Evolutionary conservation across 1,139 yeast genomes (phyloP), one percentile per base, ranked within the genome.

Genomic region (Candida tropicalis): DNA sequence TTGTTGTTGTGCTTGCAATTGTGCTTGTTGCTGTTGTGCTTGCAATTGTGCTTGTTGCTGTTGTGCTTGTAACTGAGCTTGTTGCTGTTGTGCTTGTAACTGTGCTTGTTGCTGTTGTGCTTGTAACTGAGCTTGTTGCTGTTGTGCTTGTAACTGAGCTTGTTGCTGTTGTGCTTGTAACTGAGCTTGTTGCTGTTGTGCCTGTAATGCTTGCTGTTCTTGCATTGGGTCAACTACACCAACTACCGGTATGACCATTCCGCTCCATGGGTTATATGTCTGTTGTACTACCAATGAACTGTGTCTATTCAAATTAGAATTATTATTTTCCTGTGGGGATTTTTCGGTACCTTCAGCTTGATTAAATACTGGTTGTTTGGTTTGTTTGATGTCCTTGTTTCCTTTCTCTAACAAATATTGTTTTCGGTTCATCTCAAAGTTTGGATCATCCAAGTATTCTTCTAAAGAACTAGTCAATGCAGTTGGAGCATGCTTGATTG

Each of bases 401-500:
- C 41, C 44, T 51, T 66, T 83, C 56, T 87, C 95, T 4, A 79
- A 80, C 50, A 89, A 63, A 57, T 86, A 89, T 57, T 87, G 95
- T 49, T 82, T 71, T 62, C 96, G 79, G 59, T 88, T 89, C 8
- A 70, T 66, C 56, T 88, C 96, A 62, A 87, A 88, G 57, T 84
- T 86, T n/a, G 88, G 88, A 60, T 87, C 96, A 57, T 83, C 78
- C 55, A 93, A 70, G 62, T 93, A 95, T 54, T 91, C 97, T 59
- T 89, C 95, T 45, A 93, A 75, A 11, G 95, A 85, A 33, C 84
- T 77, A 7, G 96, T 87, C 55, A 93, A 75, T 22, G 96, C 95
- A 2, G 97, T 91, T 11, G 98, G 98, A 0, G 98, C 97, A 65
- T 93, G 99, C 62, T 89, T 89, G 48, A 93, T 91, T 11, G 96